These are phyloP conservation scores for Apiospora aurea DNA, from an alignment of 2,329 filamentous ascomycete species.

Conservation along the genomic window DNA sequence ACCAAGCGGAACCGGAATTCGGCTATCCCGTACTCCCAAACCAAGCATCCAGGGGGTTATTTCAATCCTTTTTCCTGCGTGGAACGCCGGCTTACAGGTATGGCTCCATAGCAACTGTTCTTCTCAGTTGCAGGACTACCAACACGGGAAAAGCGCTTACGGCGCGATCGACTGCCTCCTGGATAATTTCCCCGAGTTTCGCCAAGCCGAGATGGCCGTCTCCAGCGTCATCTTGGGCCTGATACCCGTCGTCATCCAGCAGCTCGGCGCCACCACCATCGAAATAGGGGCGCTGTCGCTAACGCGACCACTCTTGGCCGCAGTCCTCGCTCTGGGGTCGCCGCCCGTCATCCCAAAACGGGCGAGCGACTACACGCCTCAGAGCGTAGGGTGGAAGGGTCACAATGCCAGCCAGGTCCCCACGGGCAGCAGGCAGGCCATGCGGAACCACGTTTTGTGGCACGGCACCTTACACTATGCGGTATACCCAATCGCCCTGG, in stretches of 20 bases:
- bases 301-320: slow-evolving; percentile 30
- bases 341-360: slow-evolving; percentile 28
- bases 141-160: neutral
- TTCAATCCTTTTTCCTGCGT: neutral
- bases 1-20: neutral
- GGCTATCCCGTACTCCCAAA: neutral
- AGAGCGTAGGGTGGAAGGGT: neutral
- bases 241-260: slow-evolving; percentile 32
- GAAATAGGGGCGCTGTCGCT: slow-evolving; percentile 32
- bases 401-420: slow-evolving; percentile 22
- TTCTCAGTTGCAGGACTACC: neutral
- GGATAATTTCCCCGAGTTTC: slow-evolving; percentile 31
- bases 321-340: slow-evolving; percentile 32
- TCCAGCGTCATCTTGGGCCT: slow-evolving; percentile 34
- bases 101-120: neutral
- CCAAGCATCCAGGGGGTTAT: neutral
- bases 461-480: slow-evolving; percentile 25
- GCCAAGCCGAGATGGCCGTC: slow-evolving; percentile 34
- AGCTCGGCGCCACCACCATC: slow-evolving; percentile 32
- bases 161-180: slow-evolving; percentile 32
- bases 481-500: slow-evolving; percentile 33
- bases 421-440: slow-evolving; percentile 28
- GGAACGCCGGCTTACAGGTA: neutral
- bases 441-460: slow-evolving; percentile 5
- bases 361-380: slow-evolving; percentile 1